Evolutionary conservation across 2,329 filamentous ascomycete genomes (phyloP), one percentile per base, ranked within the genome.

Genomic region (Saccharata proteae): DNA sequence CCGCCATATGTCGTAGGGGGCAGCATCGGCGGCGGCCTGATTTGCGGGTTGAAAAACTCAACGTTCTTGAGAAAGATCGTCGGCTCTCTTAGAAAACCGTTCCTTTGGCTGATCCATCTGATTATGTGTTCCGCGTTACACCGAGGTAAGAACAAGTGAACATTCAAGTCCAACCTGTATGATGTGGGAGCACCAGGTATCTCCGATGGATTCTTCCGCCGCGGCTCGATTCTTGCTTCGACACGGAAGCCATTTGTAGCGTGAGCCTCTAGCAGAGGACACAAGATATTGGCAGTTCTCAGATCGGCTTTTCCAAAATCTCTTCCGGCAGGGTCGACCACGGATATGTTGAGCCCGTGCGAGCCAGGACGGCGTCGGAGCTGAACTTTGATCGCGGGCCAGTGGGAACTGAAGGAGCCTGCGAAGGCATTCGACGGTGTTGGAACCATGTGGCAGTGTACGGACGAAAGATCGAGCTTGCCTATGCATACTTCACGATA

Each of bases 401-500:
- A 85, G 41, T 74, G 70, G 25, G 52, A 52, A 32, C 70, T 57
- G 25, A 69, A 61, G 42, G 71, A 74, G 7, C 80, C 60, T 13
- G 67, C 61, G 36, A 71, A 65, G 15, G 67, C 64, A 17, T 69
- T 69, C 1, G 78, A 74, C 0, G 76, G 74, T 3, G 66, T 71
- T 1, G 83, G 84, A 2, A 88, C 72, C 20, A 64, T 59, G 44
- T 73, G 67, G 38, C 77, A 79, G 40, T 77, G 74, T 24, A 90
- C 62, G 32, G 62, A 70, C 3, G 75, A 71, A 12, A 67, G 69
- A 33, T 83, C 75, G 13, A 92, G 57, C 57, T 80, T 79, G 24
- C 84, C 84, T 47, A 81, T 85, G 55, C 83, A 92, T 3, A 92
- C 78, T 46, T 83, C 74, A 47, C 82, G 72, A 13, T 75, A n/a